Evolutionary conservation across 495 filamentous ascomycete genomes (phyloP), one percentile per base, ranked within the genome.

Genomic region (Penicillium cataractarum): DNA sequence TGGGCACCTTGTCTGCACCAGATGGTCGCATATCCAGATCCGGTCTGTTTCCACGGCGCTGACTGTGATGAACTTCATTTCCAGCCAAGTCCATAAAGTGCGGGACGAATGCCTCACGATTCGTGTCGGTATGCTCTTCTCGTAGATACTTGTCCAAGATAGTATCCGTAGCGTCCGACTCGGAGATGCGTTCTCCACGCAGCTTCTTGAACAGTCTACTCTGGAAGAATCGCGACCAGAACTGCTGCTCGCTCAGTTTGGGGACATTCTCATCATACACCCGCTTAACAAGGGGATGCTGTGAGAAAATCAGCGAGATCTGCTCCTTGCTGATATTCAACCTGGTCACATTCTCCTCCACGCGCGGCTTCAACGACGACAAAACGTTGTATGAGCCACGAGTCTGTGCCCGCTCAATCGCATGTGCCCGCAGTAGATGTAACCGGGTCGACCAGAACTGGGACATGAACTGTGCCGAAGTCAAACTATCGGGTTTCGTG

Each of bases 251-350:
- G 44, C 78, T 84, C 27, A 97, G 70, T 61, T 90, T 91, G 4
- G 95, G 96, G 6, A 97, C 92, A 67, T 90, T 91, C 66, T 97
- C 92, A 67, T 98, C 92, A 71, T 96, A 99, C 8, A 95, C 93
- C 12, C 87, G 85, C 71, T 90, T 91, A 54, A 98, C 90, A 9
- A 99, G 82, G 12, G 95, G 92, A 74, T 99, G 93, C 72, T 97
- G 94, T 51, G 85, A 85, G 73, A 99, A 93, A 58, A 99, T 95
- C 60, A 96, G 84, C 69, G 92, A 87, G 58, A 97, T 92, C 72
- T 97, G 94, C 76, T 97, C 95, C 62, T 92, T 89, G 69, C 85
- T 93, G 53, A 99, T 88, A 71, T 89, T 93, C 64, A 99, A 79
- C 74, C 89, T 91, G 12, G 87, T 82, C 58, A 88, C 85, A 56